Evolutionary conservation across 306 rosid genomes (phyloP), one percentile per base, ranked within the genome.

Genomic region (Inga leiocalycina): DNA sequence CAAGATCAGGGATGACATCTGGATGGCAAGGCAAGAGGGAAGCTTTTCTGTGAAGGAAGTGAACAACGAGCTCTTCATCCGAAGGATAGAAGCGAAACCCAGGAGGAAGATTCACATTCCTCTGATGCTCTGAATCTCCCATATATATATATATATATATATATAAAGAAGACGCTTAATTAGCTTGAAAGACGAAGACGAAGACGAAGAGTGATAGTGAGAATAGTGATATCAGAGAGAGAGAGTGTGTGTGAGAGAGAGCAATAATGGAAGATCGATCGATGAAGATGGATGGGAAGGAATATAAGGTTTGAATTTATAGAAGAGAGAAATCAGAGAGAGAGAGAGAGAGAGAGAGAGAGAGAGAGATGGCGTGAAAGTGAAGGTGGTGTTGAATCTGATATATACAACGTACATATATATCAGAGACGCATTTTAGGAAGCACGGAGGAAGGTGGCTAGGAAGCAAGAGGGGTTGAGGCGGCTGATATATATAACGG

Each of bases 1-100:
- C 88, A 82, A 94, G 98, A 85, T 94, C 98, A 74, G 98, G 98
- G 81, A 94, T 92, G 91, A 92, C 96, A 39, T 94, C 96, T 0
- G 98, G 98, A 74, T 94, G 97, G 86, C 91, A 90, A 19, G 98
- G 98, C 41, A 94, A 54, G 64, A 92, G 94, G 43, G 93, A 78
- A 17, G 92, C 97, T 76, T 91, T 94, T 19, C 98, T 91, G 41
- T 94, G 94, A 84, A 94, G 98, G 79, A 94, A 94, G 84, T 94
- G 94, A 45, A 93, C 94, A 2, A 94, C 86, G 8, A 94, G 98
- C 83, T 94, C 98, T 85, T 94, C 98, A 68, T 94, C 98, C 0
- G 97, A 88, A 0, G 98, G 98, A 73, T 85, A 87, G 75, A 94
- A 94, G 8, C 98, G 96, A 81, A 94, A 94, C 17, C 98, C 98